A percentile compares a stretch with the other conserved stretches of the same genome.
These are phyloP conservation scores for Terfezia claveryi DNA, from an alignment of 495 filamentous ascomycete species.

Conservation along the genomic window DNA sequence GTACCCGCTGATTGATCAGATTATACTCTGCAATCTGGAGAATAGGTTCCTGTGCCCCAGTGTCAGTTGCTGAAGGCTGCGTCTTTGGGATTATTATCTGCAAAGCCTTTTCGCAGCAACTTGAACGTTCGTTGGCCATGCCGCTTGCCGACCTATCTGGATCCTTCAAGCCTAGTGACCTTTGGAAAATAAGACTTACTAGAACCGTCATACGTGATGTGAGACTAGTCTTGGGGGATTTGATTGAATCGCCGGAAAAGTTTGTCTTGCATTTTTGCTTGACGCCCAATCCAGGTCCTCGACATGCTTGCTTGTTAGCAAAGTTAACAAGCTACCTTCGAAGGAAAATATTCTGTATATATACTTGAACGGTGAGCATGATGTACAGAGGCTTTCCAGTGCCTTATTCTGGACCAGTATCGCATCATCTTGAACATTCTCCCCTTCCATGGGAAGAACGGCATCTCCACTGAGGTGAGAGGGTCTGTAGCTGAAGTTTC, in stretches of 20 bases:
- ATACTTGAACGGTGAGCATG: no score
- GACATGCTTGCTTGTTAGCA: background rate
- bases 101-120: no score
- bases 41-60: no score
- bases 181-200: conserved; percentile 20
- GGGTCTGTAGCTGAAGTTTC: conserved; percentile 40
- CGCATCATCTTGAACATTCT: conserved; percentile 2
- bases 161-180: no score
- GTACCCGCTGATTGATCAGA: conserved; percentile 48
- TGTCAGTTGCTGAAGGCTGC: no score
- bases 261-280: conserved; percentile 47
- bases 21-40: conserved; percentile 69
- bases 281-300: conserved; percentile 46
- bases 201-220: conserved; percentile 63
- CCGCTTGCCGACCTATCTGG: no score
- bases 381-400: conserved; percentile 12
- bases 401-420: conserved; percentile 8
- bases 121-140: no score
- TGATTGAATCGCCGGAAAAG: conserved; percentile 77
- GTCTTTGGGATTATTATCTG: no score
- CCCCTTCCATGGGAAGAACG: conserved; percentile 11
- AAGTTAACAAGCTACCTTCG: no score
- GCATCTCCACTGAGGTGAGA: conserved; percentile 21
- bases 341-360: no score
- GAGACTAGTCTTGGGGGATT: conserved; percentile 52